These are phyloP conservation scores for Zasmidium cellare DNA, from an alignment of 2,329 filamentous ascomycete species.

Conservation along the genomic window DNA sequence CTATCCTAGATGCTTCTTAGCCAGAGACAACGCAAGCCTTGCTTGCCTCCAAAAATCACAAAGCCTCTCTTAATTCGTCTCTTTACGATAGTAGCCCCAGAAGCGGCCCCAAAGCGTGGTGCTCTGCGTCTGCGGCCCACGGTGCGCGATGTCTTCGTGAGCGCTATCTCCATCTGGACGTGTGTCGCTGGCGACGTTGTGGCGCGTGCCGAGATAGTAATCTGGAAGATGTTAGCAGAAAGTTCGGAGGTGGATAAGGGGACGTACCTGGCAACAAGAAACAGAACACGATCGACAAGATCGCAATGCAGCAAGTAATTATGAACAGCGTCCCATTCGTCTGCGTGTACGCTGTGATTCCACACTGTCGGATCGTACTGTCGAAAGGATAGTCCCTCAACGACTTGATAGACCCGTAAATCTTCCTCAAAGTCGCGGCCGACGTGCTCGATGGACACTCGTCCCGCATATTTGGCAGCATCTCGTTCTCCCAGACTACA, in stretches of 20 bases:
- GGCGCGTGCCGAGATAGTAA: conserved; percentile 12
- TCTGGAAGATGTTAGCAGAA: too few species aligned
- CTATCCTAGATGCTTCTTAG: too few species aligned
- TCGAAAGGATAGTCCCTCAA: conserved; percentile 3
- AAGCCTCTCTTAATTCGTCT: too few species aligned
- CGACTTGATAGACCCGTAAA: conserved; percentile 8
- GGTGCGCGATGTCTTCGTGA: not conserved
- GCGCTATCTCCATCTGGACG: not conserved
- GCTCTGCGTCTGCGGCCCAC: not conserved
- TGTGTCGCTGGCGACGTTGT: conserved; percentile 9
- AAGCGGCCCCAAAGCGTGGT: not conserved
- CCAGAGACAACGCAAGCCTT: too few species aligned
- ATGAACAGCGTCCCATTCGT: conserved; percentile 10
- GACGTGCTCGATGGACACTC: conserved; percentile 6
- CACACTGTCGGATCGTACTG: conserved; percentile 3
- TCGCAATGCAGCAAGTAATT: not conserved
- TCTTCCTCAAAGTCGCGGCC: not conserved
- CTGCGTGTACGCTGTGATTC: conserved; percentile 4
- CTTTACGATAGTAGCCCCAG: not conserved
- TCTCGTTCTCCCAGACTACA: conserved; percentile 8
- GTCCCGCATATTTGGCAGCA: conserved; percentile 9
- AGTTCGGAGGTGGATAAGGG: too few species aligned
- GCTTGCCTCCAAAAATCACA: too few species aligned
- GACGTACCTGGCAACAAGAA: conserved; percentile 14
- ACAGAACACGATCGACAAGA: conserved; percentile 2